Conservation (phyloP, 768 basidiomycete genomes). For the Phlebiopsis flavidoalba region DNA sequence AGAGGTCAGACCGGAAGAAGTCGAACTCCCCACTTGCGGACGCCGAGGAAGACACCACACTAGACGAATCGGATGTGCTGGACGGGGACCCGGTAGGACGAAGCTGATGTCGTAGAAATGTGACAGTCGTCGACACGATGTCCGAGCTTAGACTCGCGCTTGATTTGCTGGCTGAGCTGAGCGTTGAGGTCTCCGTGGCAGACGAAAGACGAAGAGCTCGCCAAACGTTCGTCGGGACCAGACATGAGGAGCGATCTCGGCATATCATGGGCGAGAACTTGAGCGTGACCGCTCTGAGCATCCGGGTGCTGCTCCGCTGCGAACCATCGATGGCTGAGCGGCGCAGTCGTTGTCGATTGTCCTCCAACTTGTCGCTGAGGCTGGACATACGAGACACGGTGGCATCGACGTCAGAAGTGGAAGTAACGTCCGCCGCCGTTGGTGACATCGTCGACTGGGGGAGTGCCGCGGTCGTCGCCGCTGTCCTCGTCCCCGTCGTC, state of each 20-base stretch:
- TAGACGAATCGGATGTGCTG: not conserved
- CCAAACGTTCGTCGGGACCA: not conserved
- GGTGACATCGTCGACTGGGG: constrained; percentile 10
- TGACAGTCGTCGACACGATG: not conserved
- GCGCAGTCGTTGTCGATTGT: constrained; percentile 13
- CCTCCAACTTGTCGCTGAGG: constrained; percentile 13
- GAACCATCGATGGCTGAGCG: constrained; percentile 9
- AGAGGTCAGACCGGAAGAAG: not conserved
- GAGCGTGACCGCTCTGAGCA: constrained; percentile 46
- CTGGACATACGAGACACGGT: constrained; percentile 17
- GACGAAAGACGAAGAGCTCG: not conserved
- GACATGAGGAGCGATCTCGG: constrained; percentile 20
- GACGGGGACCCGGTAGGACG: constrained; percentile 1
- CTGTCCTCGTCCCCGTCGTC: constrained; percentile 4
- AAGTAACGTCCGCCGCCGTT: constrained; percentile 10
- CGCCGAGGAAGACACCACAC: constrained; percentile 1
- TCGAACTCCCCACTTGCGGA: not conserved
- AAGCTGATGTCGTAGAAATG: not conserved
- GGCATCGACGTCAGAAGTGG: constrained; percentile 14
- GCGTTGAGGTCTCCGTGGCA: not conserved
- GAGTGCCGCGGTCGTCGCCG: constrained; percentile 7
- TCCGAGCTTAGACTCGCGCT: not conserved
- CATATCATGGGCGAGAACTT: constrained; percentile 41
- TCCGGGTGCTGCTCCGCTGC: constrained; percentile 16
- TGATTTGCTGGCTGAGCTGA: not conserved